Conservation (phyloP, 164 flowering plant species). For the Liquidambar formosana region DNA sequence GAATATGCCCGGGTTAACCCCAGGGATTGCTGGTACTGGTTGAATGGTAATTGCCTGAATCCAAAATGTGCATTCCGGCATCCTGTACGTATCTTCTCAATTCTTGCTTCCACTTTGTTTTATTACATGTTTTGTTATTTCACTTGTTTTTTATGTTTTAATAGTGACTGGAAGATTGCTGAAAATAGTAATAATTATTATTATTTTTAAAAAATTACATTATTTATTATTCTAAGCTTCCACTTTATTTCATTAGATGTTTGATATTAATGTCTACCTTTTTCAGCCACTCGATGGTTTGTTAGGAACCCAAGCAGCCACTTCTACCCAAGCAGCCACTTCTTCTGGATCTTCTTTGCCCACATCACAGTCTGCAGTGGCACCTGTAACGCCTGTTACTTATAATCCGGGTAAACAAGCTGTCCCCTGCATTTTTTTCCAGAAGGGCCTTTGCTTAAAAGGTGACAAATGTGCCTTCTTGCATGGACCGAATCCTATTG, state of each 20-base stretch:
- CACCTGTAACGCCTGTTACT: constrained; percentile 31
- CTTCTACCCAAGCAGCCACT: constrained; percentile 34
- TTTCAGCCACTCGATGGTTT: constrained; percentile 86
- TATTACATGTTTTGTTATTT: neutral
- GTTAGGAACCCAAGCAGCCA: constrained; percentile 44
- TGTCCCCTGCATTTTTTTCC: constrained; percentile 77
- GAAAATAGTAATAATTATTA: neutral
- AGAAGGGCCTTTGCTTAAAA: constrained; percentile 76
- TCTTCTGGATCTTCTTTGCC: constrained; percentile 30
- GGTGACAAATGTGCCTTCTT: constrained; percentile 79
- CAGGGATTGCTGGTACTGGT: constrained; percentile 89
- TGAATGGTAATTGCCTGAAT: constrained; percentile 83
- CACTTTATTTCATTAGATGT: neutral
- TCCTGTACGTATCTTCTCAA: constrained; percentile 56
- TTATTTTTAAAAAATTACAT: neutral
- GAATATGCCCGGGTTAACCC: constrained; percentile 89
- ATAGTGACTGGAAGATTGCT: neutral
- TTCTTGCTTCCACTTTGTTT: neutral
- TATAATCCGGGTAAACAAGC: constrained; percentile 49
- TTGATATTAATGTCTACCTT: constrained; percentile 3
- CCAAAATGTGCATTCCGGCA: constrained; percentile 86
- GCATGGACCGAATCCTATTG: constrained; percentile 46
- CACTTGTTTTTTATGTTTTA: neutral
- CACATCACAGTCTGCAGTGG: constrained; percentile 17
- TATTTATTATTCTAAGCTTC: neutral